A percentile compares a stretch with the other conserved stretches of the same genome.
Evolutionary conservation across 129 eudicot species (phyloP).

Genomic region (Arctium minus): DNA sequence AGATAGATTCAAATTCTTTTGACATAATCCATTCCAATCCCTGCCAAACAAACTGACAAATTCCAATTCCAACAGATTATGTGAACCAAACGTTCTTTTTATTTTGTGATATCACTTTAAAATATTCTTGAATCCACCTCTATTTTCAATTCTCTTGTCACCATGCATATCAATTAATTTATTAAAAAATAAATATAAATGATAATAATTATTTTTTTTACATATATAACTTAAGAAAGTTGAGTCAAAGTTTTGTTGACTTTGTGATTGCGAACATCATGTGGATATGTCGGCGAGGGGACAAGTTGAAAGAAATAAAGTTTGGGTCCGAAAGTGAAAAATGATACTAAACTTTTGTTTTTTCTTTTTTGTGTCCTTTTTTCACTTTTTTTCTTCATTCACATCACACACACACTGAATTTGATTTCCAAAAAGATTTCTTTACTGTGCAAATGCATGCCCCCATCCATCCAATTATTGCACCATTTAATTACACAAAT

Average conservation of each 20-base stretch:
- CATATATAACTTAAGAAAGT: not conserved
- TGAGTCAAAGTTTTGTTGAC: slow-evolving; percentile 10
- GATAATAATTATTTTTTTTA: no score
- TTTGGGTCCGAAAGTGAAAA: slow-evolving; percentile 13
- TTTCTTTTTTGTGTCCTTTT: slow-evolving; percentile 18
- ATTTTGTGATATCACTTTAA: no score
- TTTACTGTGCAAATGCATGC: slow-evolving; percentile 36
- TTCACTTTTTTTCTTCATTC: not conserved
- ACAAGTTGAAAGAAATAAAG: slow-evolving; percentile 31
- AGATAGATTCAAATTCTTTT: no score
- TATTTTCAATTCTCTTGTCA: no score
- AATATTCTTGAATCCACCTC: no score
- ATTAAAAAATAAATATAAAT: no score
- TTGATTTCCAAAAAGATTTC: slow-evolving; percentile 32
- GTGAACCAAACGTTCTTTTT: no score
- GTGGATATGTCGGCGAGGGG: slow-evolving; percentile 26
- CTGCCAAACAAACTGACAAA: no score
- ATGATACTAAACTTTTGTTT: slow-evolving; percentile 21
- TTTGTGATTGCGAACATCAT: slow-evolving; percentile 16
- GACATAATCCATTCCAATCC: no score
- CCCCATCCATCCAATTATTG: slow-evolving; percentile 31
- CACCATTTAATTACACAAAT: not conserved
- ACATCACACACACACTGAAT: slow-evolving; percentile 12
- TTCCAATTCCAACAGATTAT: no score
- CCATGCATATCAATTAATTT: no score